phyloP scores from a whole-genome alignment of 139 green algal species.

The Diplosphaera chodatii region DNA sequence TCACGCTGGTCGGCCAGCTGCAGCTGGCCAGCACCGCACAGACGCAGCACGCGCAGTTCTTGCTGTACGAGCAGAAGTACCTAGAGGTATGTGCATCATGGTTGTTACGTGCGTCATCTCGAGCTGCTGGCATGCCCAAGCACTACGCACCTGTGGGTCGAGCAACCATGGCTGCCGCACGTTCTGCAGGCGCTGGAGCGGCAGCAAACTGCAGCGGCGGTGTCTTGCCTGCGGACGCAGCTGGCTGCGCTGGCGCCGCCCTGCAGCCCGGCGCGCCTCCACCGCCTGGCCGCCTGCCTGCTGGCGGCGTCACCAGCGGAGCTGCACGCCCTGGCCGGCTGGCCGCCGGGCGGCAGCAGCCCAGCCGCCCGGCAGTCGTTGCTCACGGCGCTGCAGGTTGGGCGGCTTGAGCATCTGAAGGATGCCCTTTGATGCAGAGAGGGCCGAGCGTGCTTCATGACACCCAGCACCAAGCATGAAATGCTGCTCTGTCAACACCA shows the following conservation, averaged over 20 bases:
- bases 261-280: background rate
- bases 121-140: no score
- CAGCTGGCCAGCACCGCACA: slow-evolving; percentile 1
- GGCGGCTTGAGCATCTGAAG: no score
- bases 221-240: background rate
- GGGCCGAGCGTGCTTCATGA: no score
- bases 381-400: slow-evolving; percentile 27
- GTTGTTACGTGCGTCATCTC: no score
- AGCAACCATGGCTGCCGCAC: no score
- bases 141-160: no score
- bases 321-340: background rate
- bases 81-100: no score
- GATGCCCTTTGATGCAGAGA: no score
- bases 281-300: background rate
- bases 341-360: background rate
- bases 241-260: background rate
- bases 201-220: background rate
- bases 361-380: slow-evolving; percentile 15
- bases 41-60: slow-evolving; percentile 32
- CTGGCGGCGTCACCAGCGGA: background rate
- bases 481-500: no score
- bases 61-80: slow-evolving; percentile 58
- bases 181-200: slow-evolving; percentile 35
- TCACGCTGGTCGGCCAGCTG: slow-evolving; percentile 49
- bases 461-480: no score